Percentiles rank a stretch among this genome's conserved stretches.
phyloP scores from a whole-genome alignment of 2,329 filamentous ascomycete genomes.

The Pseudogymnoascus sp. region DNA sequence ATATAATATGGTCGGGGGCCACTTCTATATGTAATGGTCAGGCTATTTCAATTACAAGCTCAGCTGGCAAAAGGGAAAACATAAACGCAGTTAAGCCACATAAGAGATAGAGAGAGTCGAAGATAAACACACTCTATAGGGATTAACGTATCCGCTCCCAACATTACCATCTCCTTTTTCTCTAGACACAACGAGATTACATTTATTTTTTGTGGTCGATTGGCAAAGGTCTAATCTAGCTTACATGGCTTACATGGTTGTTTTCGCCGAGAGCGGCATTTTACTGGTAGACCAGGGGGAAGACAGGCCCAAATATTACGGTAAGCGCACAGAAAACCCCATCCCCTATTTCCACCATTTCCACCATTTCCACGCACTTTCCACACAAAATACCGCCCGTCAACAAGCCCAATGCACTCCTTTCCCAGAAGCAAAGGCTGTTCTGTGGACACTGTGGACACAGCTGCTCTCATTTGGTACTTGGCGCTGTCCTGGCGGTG shows the following conservation, averaged over 20 bases:
- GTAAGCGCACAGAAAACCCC: background rate
- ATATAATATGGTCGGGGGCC: background rate
- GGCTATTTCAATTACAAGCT: background rate
- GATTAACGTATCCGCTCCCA: background rate
- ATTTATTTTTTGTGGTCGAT: background rate
- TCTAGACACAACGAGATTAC: background rate
- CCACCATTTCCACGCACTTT: too few species aligned
- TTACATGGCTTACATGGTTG: background rate
- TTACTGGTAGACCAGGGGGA: conserved; percentile 2
- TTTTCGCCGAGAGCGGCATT: conserved; percentile 7
- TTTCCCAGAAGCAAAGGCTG: conserved; percentile 3
- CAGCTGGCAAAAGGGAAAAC: background rate
- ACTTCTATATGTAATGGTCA: background rate
- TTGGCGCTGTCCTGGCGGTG: background rate
- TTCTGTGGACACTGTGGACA: background rate
- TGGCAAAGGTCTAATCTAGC: conserved; percentile 1
- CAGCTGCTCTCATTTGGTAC: conserved; percentile 4
- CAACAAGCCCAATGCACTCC: background rate
- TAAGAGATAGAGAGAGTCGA: background rate
- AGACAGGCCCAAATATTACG: background rate
- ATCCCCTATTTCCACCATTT: background rate
- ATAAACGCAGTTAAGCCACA: background rate
- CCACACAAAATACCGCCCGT: background rate
- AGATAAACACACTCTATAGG: background rate
- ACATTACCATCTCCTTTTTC: conserved; percentile 2